Conservation (phyloP, 148 eudicot species). For the Fallopia convolvulus region DNA sequence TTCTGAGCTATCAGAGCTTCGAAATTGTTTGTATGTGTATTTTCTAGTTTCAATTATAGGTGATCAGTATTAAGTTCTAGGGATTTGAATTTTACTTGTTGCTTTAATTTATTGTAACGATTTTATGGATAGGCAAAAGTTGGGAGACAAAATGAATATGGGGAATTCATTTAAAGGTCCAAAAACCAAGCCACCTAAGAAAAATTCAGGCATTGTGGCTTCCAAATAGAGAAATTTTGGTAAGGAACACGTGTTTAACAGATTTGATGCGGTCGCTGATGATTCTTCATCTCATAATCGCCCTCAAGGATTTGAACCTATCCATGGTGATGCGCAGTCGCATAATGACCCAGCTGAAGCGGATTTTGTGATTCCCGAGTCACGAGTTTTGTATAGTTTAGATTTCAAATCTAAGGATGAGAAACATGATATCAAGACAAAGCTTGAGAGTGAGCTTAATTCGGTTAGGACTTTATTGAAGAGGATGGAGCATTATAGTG, state of each 20-base stretch:
- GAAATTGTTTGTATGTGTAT: not conserved
- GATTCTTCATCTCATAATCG: slow-evolving; percentile 36
- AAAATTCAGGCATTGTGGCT: slow-evolving; percentile 13
- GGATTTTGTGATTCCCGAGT: slow-evolving; percentile 38
- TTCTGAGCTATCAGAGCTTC: not conserved
- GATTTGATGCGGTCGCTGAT: slow-evolving; percentile 27
- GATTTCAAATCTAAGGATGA: slow-evolving; percentile 62
- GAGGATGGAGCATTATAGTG: slow-evolving; percentile 44
- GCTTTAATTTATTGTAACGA: not conserved
- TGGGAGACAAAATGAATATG: not conserved
- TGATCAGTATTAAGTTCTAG: not conserved
- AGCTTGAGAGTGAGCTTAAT: slow-evolving; percentile 64
- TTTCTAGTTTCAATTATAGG: not conserved
- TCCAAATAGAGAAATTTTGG: slow-evolving; percentile 15
- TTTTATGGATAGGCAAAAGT: not conserved
- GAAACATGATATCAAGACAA: slow-evolving; percentile 50
- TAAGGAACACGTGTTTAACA: slow-evolving; percentile 19
- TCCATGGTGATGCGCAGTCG: slow-evolving; percentile 12
- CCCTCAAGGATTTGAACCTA: slow-evolving; percentile 7
- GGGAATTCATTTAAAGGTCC: slow-evolving; percentile 24
- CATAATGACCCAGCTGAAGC: slow-evolving; percentile 27
- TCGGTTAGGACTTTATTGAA: slow-evolving; percentile 55
- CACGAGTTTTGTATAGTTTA: slow-evolving; percentile 49
- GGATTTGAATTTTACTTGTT: not conserved
- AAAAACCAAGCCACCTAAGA: slow-evolving; percentile 18